A percentile compares a stretch with the other conserved stretches of the same genome.
phyloP scores from a whole-genome alignment of 2,329 filamentous ascomycete genomes.

The Daldinia sp. region DNA sequence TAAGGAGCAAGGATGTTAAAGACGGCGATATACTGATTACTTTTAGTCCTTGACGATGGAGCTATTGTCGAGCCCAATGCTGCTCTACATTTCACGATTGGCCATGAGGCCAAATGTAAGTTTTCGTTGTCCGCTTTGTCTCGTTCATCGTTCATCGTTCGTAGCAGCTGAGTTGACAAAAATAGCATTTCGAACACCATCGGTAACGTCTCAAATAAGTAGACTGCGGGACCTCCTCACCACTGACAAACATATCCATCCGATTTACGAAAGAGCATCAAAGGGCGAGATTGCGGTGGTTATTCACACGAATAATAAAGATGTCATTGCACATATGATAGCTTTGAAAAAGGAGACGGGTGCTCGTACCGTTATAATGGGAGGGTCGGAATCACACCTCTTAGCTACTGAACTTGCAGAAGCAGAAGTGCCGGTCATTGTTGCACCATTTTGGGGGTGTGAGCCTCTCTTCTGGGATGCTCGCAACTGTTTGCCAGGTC shows the following conservation, averaged over 20 bases:
- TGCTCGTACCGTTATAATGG: slow-evolving; percentile 41
- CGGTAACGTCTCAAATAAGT: slow-evolving; percentile 40
- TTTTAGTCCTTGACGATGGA: slow-evolving; percentile 39
- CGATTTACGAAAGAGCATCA: slow-evolving; percentile 36
- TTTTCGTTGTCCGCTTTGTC: neutral
- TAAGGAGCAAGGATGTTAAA: neutral
- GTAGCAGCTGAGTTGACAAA: slow-evolving; percentile 1
- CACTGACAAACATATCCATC: slow-evolving; percentile 34
- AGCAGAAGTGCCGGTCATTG: slow-evolving; percentile 35
- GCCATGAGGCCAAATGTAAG: slow-evolving; percentile 39
- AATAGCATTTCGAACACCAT: slow-evolving; percentile 31
- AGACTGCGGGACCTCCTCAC: slow-evolving; percentile 37
- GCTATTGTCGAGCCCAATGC: slow-evolving; percentile 30
- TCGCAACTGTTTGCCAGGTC: slow-evolving; percentile 39
- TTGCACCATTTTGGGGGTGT: slow-evolving; percentile 42
- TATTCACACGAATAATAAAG: slow-evolving; percentile 42
- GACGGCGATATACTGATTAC: neutral
- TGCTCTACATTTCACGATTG: slow-evolving; percentile 41
- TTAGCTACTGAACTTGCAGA: slow-evolving; percentile 31
- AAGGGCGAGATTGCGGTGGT: slow-evolving; percentile 37
- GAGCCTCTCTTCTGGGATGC: slow-evolving; percentile 41
- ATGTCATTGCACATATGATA: slow-evolving; percentile 41
- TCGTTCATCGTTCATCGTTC: neutral
- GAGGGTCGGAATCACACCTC: slow-evolving; percentile 39
- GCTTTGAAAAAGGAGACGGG: slow-evolving; percentile 39